Evolutionary conservation across 1,284 basidiomycete genomes (phyloP), one percentile per base, ranked within the genome.

Genomic region (Leccinum fuscescens): DNA sequence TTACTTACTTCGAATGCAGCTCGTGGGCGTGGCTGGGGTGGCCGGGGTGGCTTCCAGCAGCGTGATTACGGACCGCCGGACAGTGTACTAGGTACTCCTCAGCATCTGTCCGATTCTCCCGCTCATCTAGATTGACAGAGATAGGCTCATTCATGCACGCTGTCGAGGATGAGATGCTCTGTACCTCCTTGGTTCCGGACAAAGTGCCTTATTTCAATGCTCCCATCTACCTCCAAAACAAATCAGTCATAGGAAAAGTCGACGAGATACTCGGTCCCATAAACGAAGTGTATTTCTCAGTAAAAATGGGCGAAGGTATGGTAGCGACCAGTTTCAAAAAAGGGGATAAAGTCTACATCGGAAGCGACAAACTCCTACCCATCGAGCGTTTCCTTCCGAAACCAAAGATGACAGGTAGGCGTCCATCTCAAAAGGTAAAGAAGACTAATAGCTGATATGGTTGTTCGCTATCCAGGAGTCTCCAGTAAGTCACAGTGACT

Each of bases 121-220:
- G 49, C 54, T 60, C 33, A 64, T 58, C 31, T 56, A 39, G 33
- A 29, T 39, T 29, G 37, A 37, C 52, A 94, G 92, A 94, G 79
- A 88, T 95, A 79, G 94, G 96, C 61, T 81, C 88, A 1, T 96
- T 96, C 75, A 74, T 94, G 31, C 95, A 99, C 75, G 92, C 96
- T 20, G 96, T 98, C 54, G 97, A 99, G 80, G 93, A 94, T 64
- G 96, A 99, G 76, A 98, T 99, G 96, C 81, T 99, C 59, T 99
- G 97, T 77, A 82, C 89, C 9, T 94, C 94, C 11, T 79, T 88
- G 39, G 86, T 94, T 74, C 79, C 88, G 2, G 88, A 94, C 77
- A 96, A 93, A 80, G 93, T 99, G 14, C 97, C 97, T 0, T 97
- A 97, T 79, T 99, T 99, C 83, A 99, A 99, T 76, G 96, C 97